Evolutionary conservation across 2,329 filamentous ascomycete genomes (phyloP).

Genomic region (Pyrenophora graminea): DNA sequence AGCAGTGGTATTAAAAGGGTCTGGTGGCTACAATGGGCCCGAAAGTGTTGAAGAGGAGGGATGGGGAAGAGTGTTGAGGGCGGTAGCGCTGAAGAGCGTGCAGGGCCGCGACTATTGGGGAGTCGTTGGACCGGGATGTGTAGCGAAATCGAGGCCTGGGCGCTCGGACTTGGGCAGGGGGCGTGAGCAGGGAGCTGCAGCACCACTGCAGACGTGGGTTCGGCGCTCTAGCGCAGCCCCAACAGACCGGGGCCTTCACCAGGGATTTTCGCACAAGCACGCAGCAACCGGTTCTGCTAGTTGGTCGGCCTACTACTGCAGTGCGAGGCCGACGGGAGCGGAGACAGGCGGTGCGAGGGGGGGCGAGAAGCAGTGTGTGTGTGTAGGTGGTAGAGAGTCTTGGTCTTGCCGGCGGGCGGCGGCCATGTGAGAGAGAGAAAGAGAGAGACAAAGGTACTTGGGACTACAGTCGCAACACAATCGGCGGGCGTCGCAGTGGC

Average conservation of each 20-base stretch:
- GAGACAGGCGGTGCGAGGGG: slow-evolving; percentile 11
- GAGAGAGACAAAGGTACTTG: slow-evolving; percentile 21
- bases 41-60: slow-evolving; percentile 33
- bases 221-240: slow-evolving; percentile 30
- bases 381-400: background rate
- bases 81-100: slow-evolving; percentile 37
- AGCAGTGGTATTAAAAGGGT: slow-evolving; percentile 36
- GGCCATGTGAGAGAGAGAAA: slow-evolving; percentile 6
- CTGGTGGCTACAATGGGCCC: slow-evolving; percentile 42
- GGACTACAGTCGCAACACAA: slow-evolving; percentile 8
- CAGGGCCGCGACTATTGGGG: slow-evolving; percentile 41
- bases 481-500: slow-evolving; percentile 1
- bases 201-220: slow-evolving; percentile 36
- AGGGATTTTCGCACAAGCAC: slow-evolving; percentile 33
- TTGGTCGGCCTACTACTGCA: background rate
- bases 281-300: slow-evolving; percentile 32
- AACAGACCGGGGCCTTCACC: slow-evolving; percentile 38
- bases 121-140: slow-evolving; percentile 33
- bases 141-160: slow-evolving; percentile 33
- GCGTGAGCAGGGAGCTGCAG: slow-evolving; percentile 20
- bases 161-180: slow-evolving; percentile 21
- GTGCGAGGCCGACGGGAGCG: slow-evolving; percentile 14
- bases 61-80: slow-evolving; percentile 40
- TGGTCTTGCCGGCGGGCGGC: slow-evolving; percentile 17
- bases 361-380: background rate